Evolutionary conservation across 805 yeast species (phyloP).

Genomic region (Wickerhamomyces chambardii): DNA sequence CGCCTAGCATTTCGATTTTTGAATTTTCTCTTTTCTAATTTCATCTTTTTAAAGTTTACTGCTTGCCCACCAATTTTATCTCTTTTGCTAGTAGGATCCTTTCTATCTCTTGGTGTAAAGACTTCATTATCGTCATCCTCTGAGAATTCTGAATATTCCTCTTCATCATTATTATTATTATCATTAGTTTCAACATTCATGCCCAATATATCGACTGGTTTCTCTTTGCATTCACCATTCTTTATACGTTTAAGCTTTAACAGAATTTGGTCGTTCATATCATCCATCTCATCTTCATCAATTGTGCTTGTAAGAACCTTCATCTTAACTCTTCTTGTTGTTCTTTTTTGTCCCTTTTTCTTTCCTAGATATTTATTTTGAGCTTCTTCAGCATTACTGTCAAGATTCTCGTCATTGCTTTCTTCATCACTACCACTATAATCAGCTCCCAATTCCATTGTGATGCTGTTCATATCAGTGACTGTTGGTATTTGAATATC

Average conservation of each 20-base stretch:
- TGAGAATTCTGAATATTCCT: conserved; percentile 12
- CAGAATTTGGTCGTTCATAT: conserved; percentile 15
- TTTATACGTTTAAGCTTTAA: conserved; percentile 12
- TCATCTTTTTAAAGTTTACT: conserved; percentile 40
- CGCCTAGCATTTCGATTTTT: conserved; percentile 18
- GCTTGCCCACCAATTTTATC: conserved; percentile 1
- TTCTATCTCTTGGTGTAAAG: conserved; percentile 4
- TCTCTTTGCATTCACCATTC: conserved; percentile 2
- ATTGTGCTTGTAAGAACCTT: conserved; percentile 10
- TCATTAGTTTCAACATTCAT: conserved; percentile 1
- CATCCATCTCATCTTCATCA: conserved; percentile 22
- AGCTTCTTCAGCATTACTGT: conserved; percentile 1
- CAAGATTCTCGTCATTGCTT: conserved; percentile 6
- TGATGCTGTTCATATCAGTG: no score
- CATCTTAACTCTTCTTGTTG: conserved; percentile 18
- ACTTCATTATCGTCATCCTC: conserved; percentile 10
- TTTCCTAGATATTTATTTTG: conserved; percentile 17
- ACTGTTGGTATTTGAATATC: background rate
- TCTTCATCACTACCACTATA: conserved; percentile 12
- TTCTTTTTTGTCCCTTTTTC: conserved; percentile 25
- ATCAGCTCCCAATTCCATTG: background rate
- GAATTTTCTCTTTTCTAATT: conserved; percentile 38
- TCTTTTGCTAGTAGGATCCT: conserved; percentile 1
- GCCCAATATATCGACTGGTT: conserved; percentile 1
- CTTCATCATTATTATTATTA: conserved; percentile 12